phyloP scores from a whole-genome alignment of 1,284 basidiomycete species.

The Sporisorium scitamineum region DNA sequence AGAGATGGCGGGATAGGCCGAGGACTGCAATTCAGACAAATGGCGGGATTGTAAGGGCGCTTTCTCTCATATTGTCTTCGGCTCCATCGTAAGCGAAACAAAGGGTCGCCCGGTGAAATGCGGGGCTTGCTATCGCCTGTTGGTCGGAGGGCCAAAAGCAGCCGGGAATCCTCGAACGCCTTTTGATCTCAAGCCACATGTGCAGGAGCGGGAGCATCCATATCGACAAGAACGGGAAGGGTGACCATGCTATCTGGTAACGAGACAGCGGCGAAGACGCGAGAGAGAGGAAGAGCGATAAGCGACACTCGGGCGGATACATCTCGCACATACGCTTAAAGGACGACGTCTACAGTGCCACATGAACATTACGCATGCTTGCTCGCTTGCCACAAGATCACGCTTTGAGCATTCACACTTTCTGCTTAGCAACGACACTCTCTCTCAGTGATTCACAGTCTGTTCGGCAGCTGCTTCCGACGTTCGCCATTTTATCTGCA shows the following conservation, averaged over 20 bases:
- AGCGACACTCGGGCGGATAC: neutral
- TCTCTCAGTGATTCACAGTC: neutral
- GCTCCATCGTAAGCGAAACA: neutral
- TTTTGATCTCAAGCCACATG: neutral
- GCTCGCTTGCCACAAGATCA: neutral
- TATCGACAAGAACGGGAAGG: neutral
- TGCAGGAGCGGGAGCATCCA: neutral
- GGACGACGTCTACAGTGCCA: no score
- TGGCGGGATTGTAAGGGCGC: no score
- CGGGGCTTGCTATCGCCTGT: neutral
- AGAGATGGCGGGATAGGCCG: neutral
- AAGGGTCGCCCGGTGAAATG: neutral
- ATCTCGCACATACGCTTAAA: neutral
- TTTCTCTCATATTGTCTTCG: neutral
- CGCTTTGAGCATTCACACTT: neutral
- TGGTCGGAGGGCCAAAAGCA: neutral
- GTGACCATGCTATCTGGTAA: neutral
- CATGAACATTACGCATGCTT: neutral
- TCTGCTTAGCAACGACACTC: neutral
- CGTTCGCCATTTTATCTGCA: no score
- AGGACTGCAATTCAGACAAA: neutral
- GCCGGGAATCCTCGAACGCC: neutral
- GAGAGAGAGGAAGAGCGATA: no score
- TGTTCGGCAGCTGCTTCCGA: neutral
- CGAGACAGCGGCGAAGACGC: neutral